Evolutionary conservation across 352 stramenopile species (phyloP).

Genomic region (Phytophthora crassamura): DNA sequence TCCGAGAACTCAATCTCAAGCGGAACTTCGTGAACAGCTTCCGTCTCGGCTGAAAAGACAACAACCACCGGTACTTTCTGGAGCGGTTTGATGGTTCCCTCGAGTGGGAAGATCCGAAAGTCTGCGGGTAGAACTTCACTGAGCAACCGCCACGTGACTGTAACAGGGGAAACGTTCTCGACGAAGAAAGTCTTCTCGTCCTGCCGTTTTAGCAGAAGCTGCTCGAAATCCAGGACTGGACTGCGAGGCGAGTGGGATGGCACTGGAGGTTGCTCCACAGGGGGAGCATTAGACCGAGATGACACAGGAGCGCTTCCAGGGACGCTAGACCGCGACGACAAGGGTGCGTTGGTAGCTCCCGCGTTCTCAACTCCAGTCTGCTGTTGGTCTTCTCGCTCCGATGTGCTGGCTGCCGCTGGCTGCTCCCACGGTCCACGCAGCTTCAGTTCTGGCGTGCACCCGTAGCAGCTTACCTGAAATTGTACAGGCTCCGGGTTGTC

Average conservation of each 20-base stretch:
- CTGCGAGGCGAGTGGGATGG: constrained; percentile 7
- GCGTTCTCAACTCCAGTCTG: constrained; percentile 11
- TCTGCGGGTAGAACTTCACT: constrained; percentile 46
- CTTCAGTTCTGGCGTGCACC: constrained; percentile 78
- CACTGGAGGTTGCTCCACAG: neutral
- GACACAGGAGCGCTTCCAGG: constrained; percentile 21
- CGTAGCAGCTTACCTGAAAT: constrained; percentile 89
- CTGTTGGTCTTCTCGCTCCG: constrained; percentile 39
- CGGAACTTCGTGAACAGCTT: constrained; percentile 67
- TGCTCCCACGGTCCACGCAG: constrained; percentile 91
- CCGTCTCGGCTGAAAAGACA: constrained; percentile 69
- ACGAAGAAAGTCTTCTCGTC: constrained; percentile 91
- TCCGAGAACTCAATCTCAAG: constrained; percentile 89
- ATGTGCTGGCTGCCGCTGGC: constrained; percentile 54
- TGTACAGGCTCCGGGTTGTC: constrained; percentile 92
- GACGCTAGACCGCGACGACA: constrained; percentile 28
- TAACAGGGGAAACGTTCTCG: constrained; percentile 82
- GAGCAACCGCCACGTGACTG: constrained; percentile 74
- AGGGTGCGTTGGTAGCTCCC: constrained; percentile 15
- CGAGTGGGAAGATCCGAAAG: constrained; percentile 76
- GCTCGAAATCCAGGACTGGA: constrained; percentile 90
- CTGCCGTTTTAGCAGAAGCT: constrained; percentile 88
- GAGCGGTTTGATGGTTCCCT: constrained; percentile 79
- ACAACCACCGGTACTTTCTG: constrained; percentile 70
- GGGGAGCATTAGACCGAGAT: constrained; percentile 27